Evolutionary conservation across 2,329 filamentous ascomycete genomes (phyloP), one percentile per base, ranked within the genome.

Genomic region (Trichoderma cornu-damae): DNA sequence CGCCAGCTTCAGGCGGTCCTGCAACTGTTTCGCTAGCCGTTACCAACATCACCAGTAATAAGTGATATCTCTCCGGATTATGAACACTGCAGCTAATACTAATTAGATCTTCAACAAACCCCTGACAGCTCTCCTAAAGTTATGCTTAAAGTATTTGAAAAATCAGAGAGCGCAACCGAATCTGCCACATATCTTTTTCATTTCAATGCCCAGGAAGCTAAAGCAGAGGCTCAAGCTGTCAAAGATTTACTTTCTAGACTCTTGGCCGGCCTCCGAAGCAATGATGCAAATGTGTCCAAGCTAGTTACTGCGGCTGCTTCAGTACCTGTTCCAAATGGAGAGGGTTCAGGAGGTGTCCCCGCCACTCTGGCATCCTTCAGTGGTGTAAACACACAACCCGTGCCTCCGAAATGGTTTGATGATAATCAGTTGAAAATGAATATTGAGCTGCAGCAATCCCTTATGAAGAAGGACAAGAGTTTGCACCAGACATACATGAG

Each of bases 141-240:
- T 53, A 96, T 96, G 80, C 81, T 97, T 59, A 96, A 94, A 72
- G 87, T 99, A 56, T 89, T 96, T 65, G 88, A 88, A 61, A 88
- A 91, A 69, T 73, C 82, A 40, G 73, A 83, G 30, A 75, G 77
- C 46, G 77, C 77, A 24, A 71, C 77, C 26, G 83, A 87, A 49
- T 76, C 89, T 16, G 81, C 86, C 44, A 83, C 85, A 55, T 90
- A 95, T 69, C 83, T 93, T 48, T 96, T 99, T 71, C 87, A 89
- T 62, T 97, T 99, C 74, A 95, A 90, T 59, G 90, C 90, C 2
- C 73, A 81, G 20, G 83, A 88, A 63, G 89, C 93, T 44, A 85
- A 93, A 62, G 77, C 83, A 30, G 91, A 99, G 73, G 92, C 94
- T 57, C 90, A 94, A 66, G 81, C 83, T 3, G 84, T 96, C 68